Evolutionary conservation across 2,329 filamentous ascomycete species (phyloP), one percentile per base, ranked within the genome.

Genomic region (Phoma sp.): DNA sequence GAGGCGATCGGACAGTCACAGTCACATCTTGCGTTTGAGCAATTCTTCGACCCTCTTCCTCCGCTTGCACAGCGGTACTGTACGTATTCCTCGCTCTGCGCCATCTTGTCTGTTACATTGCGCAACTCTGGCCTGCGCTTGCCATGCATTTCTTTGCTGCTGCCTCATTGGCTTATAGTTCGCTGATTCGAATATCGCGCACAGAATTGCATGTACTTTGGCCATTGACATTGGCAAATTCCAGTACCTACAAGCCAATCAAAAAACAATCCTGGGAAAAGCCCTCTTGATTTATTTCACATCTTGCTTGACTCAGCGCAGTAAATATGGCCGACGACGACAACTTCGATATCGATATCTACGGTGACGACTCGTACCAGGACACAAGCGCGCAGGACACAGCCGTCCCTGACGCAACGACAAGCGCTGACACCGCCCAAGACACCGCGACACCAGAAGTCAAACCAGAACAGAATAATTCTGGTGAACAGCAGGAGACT

Each of bases 341-440:
- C 74, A 86, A 86, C 69, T 88, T 88, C 79, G 85, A 88, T 66
- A 87, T 88, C 79, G 86, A 88, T 72, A 86, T 88, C 76, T 88
- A 88, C 69, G 85, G 85, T 60, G 85, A 88, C 67, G 83, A 85
- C 47, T 75, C 68, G 44, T 70, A 66, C 53, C 64, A 68, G 56
- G 69, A 72, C 30, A 53, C 68, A 14, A 55, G 30, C 47, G 45
- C 57, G 2, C 61, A 68, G 42, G 66, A 71, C 27, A 59, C 65
- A 30, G 59, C 56, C n/a, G 52, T 69, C 40, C 58, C 67, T 39
- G 65, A 68, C 38, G 56, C 58, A 14, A 62, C 66, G 70, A 76
- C 75, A 40, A 75, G 77, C 33, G 44, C 66, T 14, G 62, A 70
- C 27, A 38, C 13, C 25, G 46, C 29, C 37, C 59, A 60, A 35